Evolutionary conservation across 75 land plant genomes (phyloP).

Genomic region (Selaginella moellendorffii): DNA sequence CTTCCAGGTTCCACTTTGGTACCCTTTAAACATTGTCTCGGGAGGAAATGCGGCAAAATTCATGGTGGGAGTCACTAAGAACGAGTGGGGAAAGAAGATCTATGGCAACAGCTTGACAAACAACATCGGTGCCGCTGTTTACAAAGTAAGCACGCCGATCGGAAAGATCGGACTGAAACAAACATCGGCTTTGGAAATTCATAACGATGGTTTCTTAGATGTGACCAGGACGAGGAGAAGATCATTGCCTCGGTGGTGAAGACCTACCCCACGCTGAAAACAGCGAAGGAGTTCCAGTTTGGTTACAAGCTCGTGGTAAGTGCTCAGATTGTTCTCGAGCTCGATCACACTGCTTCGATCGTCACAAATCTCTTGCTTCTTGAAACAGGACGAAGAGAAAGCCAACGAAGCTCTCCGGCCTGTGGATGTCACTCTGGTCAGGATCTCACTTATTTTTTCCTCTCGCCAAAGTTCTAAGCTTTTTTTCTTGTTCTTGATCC

Average conservation of each 20-base stretch:
- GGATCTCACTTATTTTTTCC: not conserved
- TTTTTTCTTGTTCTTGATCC: not conserved
- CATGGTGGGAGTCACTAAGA: slow-evolving; percentile 89
- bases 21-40: slow-evolving; percentile 66
- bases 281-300: slow-evolving; percentile 59
- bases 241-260: slow-evolving; percentile 48
- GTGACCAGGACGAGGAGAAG: slow-evolving; percentile 74
- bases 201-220: not conserved
- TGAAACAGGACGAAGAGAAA: not conserved
- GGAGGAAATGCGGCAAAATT: slow-evolving; percentile 94
- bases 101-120: slow-evolving; percentile 70
- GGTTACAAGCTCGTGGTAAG: slow-evolving; percentile 92
- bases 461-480: not conserved
- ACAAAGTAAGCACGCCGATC: slow-evolving; percentile 21
- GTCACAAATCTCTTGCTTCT: not conserved
- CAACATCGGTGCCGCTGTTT: slow-evolving; percentile 76
- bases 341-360: not conserved
- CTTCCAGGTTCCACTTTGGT: slow-evolving; percentile 77
- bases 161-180: not conserved
- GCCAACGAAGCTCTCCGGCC: not conserved
- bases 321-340: not conserved
- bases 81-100: slow-evolving; percentile 73
- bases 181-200: not conserved
- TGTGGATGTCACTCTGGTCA: not conserved
- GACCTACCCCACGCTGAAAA: slow-evolving; percentile 49